Evolutionary conservation across 1,139 yeast species (phyloP), one percentile per base, ranked within the genome.

Genomic region (Pichiaceae sp.): DNA sequence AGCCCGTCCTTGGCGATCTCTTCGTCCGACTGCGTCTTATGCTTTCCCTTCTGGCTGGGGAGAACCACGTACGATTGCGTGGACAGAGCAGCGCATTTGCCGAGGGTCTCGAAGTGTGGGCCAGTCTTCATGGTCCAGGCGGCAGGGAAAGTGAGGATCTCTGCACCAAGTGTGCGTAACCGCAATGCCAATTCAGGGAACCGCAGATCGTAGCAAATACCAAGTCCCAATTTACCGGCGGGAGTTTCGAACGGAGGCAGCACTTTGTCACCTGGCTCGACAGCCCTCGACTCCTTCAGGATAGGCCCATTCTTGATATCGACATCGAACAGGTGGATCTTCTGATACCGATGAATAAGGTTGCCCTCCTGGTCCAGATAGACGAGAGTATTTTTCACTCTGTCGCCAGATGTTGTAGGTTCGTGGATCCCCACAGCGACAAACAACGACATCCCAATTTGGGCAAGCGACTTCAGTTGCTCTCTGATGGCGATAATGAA

Each of bases 121-220:
- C 98, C 97, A 0, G 97, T 91, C 49, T 79, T 75, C 51, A 83
- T 74, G 0, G 97, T 89, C 63, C 93, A 91, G 0, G 97, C 97
- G 29, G 94, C 80, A 0, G 98, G 97, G 49, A 66, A 91, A 1
- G 89, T 72, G 21, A 91, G 51, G 23, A 91, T 62, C 40, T 86
- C 72, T 0, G 96, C 95, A 1, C 96, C 96, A 31, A 64, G 51
- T 17, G 73, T 55, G 30, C 96, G 66, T 31, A 85, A 63, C 32
- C 75, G 57, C 26, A 82, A 53, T 2, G 91, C 77, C 35, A 82
- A 62, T 55, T 89, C 96, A 0, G 96, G 96, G 56, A 89, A 89
- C 45, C 97, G 64, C 29, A 91, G 73, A 56, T 86, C 96, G 53
- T 86, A 87, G 57, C 96, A 87, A 28, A 85, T 82, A 1, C 80